Evolutionary conservation across 371 early-diverging fungal genomes (phyloP).

Genomic region (Mucor sp.): DNA sequence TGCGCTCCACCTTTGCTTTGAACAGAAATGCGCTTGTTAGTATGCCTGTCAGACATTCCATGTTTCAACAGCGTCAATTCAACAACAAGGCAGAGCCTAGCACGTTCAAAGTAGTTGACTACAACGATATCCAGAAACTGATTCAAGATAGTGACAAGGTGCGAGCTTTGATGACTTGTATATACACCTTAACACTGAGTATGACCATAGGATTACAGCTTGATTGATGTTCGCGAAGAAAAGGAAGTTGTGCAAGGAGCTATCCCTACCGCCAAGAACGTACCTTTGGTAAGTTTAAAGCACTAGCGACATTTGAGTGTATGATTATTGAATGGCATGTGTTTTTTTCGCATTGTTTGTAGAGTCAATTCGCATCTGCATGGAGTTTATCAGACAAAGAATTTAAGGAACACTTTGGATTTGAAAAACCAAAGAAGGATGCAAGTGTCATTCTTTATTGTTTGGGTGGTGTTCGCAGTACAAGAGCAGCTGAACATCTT

Average conservation of each 20-base stretch:
- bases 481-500: constrained; percentile 54
- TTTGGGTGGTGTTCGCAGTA: constrained; percentile 62
- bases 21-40: not conserved
- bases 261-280: constrained; percentile 63
- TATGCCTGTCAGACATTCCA: not conserved
- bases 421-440: constrained; percentile 46
- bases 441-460: constrained; percentile 62
- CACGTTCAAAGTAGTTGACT: constrained; percentile 25
- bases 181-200: not conserved
- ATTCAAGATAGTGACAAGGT: constrained; percentile 27
- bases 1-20: not conserved
- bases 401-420: constrained; percentile 56
- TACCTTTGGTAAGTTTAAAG: constrained; percentile 52
- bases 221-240: constrained; percentile 69
- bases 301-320: not conserved
- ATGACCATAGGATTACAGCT: constrained; percentile 19
- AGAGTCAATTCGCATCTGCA: constrained; percentile 57
- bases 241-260: constrained; percentile 53
- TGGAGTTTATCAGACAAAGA: constrained; percentile 45
- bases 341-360: not conserved
- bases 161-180: not conserved
- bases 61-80: not conserved
- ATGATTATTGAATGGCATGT: not conserved
- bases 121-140: constrained; percentile 24
- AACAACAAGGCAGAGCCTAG: not conserved